Conservation (phyloP, 202 grass and related monocot species). For the Setaria viridis region DNA sequence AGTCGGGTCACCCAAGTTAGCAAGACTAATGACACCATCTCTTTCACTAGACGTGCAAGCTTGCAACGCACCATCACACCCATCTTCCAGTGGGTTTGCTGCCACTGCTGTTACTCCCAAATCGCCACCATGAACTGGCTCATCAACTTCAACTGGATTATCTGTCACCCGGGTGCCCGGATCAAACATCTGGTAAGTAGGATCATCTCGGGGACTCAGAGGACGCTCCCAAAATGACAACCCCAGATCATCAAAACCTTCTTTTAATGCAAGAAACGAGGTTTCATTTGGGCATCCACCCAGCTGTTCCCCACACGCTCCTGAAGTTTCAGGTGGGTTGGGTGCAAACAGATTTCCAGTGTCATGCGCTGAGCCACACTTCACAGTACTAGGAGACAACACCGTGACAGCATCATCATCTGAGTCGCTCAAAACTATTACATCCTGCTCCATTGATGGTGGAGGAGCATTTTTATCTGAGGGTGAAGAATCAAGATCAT, state of each 20-base stretch:
- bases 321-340: constrained; percentile 8
- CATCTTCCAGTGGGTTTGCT: constrained; percentile 15
- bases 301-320: neutral
- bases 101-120: constrained; percentile 28
- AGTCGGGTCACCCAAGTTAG: neutral
- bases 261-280: constrained; percentile 46
- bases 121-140: constrained; percentile 28
- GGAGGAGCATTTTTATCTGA: constrained; percentile 39
- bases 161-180: no score
- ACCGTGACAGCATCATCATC: constrained; percentile 73
- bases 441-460: constrained; percentile 43
- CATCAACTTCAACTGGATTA: neutral
- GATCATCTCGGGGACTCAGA: constrained; percentile 39
- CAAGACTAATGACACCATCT: constrained; percentile 12
- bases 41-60: constrained; percentile 25
- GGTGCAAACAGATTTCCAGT: neutral
- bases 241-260: constrained; percentile 55
- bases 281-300: no score
- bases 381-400: constrained; percentile 56
- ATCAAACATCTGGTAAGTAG: constrained; percentile 31
- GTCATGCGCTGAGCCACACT: constrained; percentile 42
- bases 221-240: constrained; percentile 65
- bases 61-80: constrained; percentile 37
- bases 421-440: constrained; percentile 83
- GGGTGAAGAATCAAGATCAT: constrained; percentile 59